These are phyloP conservation scores for Podospora pseudopauciseta DNA, from an alignment of 495 filamentous ascomycete species.

Conservation along the genomic window DNA sequence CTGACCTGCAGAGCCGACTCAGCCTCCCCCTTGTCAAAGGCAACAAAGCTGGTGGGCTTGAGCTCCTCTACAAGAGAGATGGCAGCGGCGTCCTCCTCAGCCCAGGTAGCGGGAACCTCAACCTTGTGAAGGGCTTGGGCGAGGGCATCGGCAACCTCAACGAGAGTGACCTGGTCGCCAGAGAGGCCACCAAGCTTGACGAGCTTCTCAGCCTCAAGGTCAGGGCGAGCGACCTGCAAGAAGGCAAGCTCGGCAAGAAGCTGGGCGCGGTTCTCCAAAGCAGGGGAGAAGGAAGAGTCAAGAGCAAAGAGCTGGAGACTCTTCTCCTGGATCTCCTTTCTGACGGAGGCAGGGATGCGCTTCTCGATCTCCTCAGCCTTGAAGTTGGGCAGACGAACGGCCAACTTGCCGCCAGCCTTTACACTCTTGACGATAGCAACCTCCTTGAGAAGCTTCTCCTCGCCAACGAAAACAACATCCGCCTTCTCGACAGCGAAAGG, in stretches of 20 bases:
- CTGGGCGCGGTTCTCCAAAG: constrained; percentile 60
- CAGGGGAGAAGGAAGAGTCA: constrained; percentile 62
- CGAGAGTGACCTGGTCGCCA: constrained; percentile 48
- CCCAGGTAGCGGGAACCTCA: constrained; percentile 76
- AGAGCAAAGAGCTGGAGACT: constrained; percentile 66
- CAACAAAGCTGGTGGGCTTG: constrained; percentile 71
- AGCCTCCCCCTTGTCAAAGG: constrained; percentile 72
- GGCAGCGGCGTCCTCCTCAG: constrained; percentile 55
- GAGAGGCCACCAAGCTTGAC: constrained; percentile 31
- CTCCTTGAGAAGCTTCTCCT: constrained; percentile 71
- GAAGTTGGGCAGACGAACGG: constrained; percentile 69
- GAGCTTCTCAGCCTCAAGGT: constrained; percentile 52
- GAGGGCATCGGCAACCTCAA: constrained; percentile 62
- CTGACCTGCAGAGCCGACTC: constrained; percentile 64
- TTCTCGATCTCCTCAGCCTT: constrained; percentile 90
- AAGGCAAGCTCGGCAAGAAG: constrained; percentile 74
- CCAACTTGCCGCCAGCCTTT: constrained; percentile 66
- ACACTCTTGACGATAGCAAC: constrained; percentile 68
- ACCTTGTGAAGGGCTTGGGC: constrained; percentile 65
- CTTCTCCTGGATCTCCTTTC: constrained; percentile 64
- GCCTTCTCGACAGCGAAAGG: constrained; percentile 75
- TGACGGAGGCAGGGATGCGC: constrained; percentile 65
- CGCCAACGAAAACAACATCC: constrained; percentile 73
- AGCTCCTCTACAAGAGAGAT: constrained; percentile 56
- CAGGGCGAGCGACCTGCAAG: constrained; percentile 64